phyloP scores from a whole-genome alignment of 768 basidiomycete species.

The Peribolospora baueri region DNA sequence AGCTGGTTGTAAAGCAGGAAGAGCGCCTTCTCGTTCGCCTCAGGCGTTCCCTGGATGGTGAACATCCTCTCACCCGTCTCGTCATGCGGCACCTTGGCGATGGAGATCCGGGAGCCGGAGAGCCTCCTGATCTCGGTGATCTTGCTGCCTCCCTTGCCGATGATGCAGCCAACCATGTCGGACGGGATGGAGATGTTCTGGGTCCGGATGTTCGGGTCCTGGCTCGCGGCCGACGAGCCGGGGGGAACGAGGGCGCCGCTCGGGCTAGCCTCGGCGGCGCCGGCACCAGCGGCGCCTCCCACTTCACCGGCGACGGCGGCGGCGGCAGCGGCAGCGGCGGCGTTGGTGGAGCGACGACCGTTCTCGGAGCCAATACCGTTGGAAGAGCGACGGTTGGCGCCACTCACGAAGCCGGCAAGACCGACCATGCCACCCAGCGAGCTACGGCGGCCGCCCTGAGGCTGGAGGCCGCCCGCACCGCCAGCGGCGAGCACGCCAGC shows the following conservation, averaged over 20 bases:
- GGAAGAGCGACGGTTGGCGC: no score
- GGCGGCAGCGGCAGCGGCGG: no score
- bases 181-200: conserved; percentile 98
- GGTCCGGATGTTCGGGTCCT: conserved; percentile 57
- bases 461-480: conserved; percentile 29
- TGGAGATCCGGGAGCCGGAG: conserved; percentile 91
- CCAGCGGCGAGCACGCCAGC: conserved; percentile 29
- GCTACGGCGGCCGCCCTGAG: conserved; percentile 29
- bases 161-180: conserved; percentile 92
- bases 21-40: conserved; percentile 83
- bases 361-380: no score
- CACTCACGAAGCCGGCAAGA: background rate
- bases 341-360: no score
- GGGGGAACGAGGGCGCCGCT: background rate
- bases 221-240: conserved; percentile 1
- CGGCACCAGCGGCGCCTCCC: background rate
- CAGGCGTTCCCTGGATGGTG: conserved; percentile 72
- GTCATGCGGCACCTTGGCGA: conserved; percentile 97
- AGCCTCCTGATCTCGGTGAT: conserved; percentile 97
- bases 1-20: conserved; percentile 92
- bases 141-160: conserved; percentile 88
- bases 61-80: conserved; percentile 99
- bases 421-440: conserved; percentile 27
- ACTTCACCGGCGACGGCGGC: background rate
- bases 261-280: background rate